These are phyloP conservation scores for Hypoxylon sp. DNA, from an alignment of 2,329 filamentous ascomycete genomes.

Conservation along the genomic window DNA sequence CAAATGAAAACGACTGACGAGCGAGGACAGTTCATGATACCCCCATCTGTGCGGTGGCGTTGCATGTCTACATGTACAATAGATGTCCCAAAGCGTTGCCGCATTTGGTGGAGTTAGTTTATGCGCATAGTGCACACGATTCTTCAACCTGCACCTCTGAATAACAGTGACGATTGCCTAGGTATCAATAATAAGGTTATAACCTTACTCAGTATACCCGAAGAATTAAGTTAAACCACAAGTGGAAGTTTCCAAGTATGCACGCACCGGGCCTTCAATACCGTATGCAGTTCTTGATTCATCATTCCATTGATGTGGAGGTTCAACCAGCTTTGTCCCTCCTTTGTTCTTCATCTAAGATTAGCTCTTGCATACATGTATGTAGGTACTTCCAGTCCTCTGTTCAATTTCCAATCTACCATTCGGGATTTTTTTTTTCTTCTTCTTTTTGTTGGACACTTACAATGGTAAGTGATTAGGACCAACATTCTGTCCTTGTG, in stretches of 20 bases:
- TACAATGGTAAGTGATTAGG: neutral
- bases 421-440: neutral
- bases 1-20: conserved; percentile 18
- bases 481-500: conserved; percentile 7
- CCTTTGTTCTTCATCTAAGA: conserved; percentile 17
- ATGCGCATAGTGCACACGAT: conserved; percentile 26
- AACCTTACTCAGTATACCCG: neutral
- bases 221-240: conserved; percentile 13
- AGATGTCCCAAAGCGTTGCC: conserved; percentile 9
- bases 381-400: neutral
- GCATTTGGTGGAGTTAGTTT: conserved; percentile 21
- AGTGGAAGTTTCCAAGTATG: conserved; percentile 5
- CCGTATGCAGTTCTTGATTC: conserved; percentile 11
- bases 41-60: conserved; percentile 40
- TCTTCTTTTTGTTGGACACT: neutral
- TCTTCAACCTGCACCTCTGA: neutral
- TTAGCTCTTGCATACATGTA: conserved; percentile 3
- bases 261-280: conserved; percentile 14
- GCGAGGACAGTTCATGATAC: conserved; percentile 12
- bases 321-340: neutral
- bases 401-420: neutral
- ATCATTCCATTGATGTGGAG: conserved; percentile 16
- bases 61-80: conserved; percentile 13
- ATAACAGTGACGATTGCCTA: neutral
- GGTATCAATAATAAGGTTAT: neutral